Evolutionary conservation across 306 rosid genomes (phyloP), one percentile per base, ranked within the genome.

Genomic region (Clitoria ternatea): DNA sequence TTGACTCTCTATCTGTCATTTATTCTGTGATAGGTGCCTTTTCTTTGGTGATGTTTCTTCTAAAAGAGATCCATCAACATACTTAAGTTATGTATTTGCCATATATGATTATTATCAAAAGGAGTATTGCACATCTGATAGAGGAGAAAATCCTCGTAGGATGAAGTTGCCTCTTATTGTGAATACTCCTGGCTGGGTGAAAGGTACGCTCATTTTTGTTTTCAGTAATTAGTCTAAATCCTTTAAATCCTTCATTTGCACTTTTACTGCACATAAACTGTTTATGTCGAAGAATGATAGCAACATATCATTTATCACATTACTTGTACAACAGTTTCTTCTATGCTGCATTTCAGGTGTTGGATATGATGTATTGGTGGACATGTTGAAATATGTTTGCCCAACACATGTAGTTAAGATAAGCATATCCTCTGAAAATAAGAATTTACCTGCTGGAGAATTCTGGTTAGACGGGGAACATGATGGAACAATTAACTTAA

Each of bases 141-240:
- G 79, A 72, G 82, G 63, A 71, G 75, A 74, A 67, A 76, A 48
- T 52, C 67, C 72, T 66, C 20, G 39, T n/a, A 80, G 70, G 81
- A 80, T 66, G n/a, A 77, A 57, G 81, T 29, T 89, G 79, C 97
- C 98, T 78, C 97, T 94, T 13, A 75, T 94, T 6, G 80, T 94
- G 67, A 94, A 94, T 79, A 94, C 98, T 22, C 88, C 94, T 52
- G 97, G 98, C 24, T 90, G 98, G 98, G 97, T 94, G 73, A 94
- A 90, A 86, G 98, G 98, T 87, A 80, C 70, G 60, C 56, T 66
- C 33, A 2, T 54, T 40, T 44, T 2, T 14, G 4, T 17, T 62
- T 60, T 33, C 55, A 20, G 59, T 61, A 50, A 39, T 65, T 36
- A 9, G 22, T 62, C 12, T 49, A 27, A 79, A 39, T 73, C 29